Base-by-base conservation (phyloP, 2,329 filamentous ascomycete genomes). In the Dothiorella sarmentorum region DNA sequence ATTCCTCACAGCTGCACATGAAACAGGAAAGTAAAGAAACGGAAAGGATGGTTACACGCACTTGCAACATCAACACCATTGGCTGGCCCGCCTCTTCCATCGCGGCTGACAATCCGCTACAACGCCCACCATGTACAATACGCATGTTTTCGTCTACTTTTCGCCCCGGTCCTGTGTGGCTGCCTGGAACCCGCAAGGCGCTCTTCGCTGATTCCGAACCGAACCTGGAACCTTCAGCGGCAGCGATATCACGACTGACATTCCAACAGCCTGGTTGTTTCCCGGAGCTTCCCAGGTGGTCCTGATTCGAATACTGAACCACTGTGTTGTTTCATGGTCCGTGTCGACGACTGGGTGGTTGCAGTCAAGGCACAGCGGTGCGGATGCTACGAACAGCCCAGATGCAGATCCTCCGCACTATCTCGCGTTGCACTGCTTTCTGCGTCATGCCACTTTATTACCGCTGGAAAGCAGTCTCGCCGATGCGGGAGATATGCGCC, bases 1-100 rank as follows among this genome's bases (percentile, higher is more conserved):
- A 53, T 53, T 53, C 33, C 49, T 27, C 22, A 38, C 49, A 17
- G 22, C 49, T 22, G 35, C 35, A 40, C 33, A 13, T 53, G 49
- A 53, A 53, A 53, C 33, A 29, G 35, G n/a, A 15, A 40, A 13
- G 35, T 6, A 9, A 11, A 13, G n/a, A n/a, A 10, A 20, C 22
- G 35, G 44, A n/a, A 33, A 17, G 17, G 7, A 6, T 15, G 13
- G 49, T 53, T 40, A 24, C 33, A 53, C 49, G 22, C n/a, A 15
- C 49, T 15, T 42, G 49, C 35, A 35, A 26, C 49, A 27, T 27
- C 20, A 29, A 38, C 49, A 42, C 33, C 33, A 38, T 37, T 27
- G 33, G 49, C 24, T 13, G 47, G 18, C 13, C 20, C 6, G 11
- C 11, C 11, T 9, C n/a, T 5, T 13, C 33, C 31, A 27, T 18